phyloP scores from a whole-genome alignment of 139 green algal genomes.

The Ettlia oleoabundans region DNA sequence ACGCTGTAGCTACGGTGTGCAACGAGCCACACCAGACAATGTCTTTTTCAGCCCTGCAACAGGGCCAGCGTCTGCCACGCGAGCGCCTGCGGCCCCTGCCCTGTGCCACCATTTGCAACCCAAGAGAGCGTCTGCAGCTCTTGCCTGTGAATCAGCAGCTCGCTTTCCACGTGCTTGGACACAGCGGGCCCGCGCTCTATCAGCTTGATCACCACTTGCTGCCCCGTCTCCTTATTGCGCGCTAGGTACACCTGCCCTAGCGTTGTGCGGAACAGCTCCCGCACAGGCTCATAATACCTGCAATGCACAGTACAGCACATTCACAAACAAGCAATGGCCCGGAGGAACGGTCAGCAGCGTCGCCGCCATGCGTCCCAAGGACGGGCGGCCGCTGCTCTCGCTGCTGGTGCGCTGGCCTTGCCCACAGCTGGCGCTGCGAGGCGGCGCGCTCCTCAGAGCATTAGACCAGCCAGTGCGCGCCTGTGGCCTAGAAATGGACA shows the following conservation, averaged over 20 bases:
- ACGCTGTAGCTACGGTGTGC: no score
- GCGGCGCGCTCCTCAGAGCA: background rate
- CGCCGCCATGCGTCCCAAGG: no score
- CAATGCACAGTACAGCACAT: background rate
- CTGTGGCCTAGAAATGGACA: conserved; percentile 38
- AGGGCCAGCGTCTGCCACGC: no score
- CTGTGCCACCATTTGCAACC: background rate
- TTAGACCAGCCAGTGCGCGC: background rate
- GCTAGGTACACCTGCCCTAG: conserved; percentile 46
- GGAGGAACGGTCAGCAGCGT: no score
- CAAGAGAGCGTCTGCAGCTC: no score
- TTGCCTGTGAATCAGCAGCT: conserved; percentile 46
- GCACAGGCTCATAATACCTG: conserved; percentile 39
- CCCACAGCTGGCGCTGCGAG: background rate
- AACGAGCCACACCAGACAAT: no score
- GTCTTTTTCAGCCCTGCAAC: no score
- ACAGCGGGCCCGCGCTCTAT: conserved; percentile 45
- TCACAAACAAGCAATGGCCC: no score
- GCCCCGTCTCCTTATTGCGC: conserved; percentile 18
- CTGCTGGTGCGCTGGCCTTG: no score
- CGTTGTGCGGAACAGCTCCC: conserved; percentile 27
- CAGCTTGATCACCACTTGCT: conserved; percentile 53
- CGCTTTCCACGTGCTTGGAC: conserved; percentile 32
- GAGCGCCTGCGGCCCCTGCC: no score
- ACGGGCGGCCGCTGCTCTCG: no score